phyloP scores from a whole-genome alignment of 805 yeast genomes.

The Metschnikowia lunata region DNA sequence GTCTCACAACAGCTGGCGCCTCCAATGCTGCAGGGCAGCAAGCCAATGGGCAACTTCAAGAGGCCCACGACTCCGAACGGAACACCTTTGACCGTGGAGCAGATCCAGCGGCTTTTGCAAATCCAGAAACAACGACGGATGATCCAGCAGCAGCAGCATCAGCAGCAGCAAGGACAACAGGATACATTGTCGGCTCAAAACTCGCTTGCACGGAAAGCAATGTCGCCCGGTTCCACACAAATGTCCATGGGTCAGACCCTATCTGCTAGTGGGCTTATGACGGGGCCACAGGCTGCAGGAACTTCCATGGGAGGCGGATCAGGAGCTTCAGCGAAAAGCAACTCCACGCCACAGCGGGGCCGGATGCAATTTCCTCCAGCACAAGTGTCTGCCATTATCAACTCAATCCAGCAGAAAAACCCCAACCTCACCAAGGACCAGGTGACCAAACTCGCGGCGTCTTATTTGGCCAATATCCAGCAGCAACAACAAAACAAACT shows the following conservation, averaged over 20 bases:
- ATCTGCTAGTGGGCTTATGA: background rate
- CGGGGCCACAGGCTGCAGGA: background rate
- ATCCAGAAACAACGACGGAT: slow-evolving; percentile 47
- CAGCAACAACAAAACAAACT: slow-evolving; percentile 43
- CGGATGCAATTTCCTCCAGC: slow-evolving; percentile 50
- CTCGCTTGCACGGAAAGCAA: slow-evolving; percentile 1
- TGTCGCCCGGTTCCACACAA: background rate
- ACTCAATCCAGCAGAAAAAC: slow-evolving; percentile 60
- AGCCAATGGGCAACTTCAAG: slow-evolving; percentile 19
- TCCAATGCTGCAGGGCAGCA: background rate
- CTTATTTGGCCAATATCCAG: slow-evolving; percentile 55
- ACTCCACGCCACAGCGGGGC: slow-evolving; percentile 19
- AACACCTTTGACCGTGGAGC: slow-evolving; percentile 56
- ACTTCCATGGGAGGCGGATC: background rate
- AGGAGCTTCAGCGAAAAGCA: slow-evolving; percentile 5
- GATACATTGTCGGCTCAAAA: background rate
- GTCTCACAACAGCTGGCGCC: background rate
- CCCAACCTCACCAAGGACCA: slow-evolving; percentile 61
- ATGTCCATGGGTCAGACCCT: background rate
- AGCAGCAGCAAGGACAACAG: slow-evolving; percentile 22
- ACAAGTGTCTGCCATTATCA: slow-evolving; percentile 62
- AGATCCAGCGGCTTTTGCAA: slow-evolving; percentile 53
- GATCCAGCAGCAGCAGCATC: slow-evolving; percentile 43
- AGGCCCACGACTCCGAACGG: slow-evolving; percentile 51
- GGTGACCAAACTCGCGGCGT: slow-evolving; percentile 62